Evolutionary conservation across 1,284 basidiomycete genomes (phyloP).

Genomic region (Sanghuangporus sanghuang): DNA sequence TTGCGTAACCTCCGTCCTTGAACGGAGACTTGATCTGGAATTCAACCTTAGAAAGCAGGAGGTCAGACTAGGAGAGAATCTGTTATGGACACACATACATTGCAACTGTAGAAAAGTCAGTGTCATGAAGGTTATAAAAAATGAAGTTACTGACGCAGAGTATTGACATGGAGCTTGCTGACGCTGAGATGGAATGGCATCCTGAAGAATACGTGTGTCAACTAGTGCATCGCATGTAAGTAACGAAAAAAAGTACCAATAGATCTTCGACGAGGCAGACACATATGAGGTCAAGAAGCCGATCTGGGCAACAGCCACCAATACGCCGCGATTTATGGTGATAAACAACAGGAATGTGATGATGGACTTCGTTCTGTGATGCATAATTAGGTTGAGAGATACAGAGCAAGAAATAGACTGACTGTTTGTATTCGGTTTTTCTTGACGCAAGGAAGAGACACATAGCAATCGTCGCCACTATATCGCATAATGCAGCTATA

Average conservation of each 20-base stretch:
- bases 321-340: conserved; percentile 13
- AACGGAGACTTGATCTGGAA: conserved; percentile 7
- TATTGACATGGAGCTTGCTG: conserved; percentile 18
- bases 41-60: conserved; percentile 6
- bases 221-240: background rate
- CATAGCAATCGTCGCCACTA: conserved; percentile 13
- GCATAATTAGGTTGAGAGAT: background rate
- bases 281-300: conserved; percentile 10
- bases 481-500: conserved; percentile 9
- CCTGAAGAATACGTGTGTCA: conserved; percentile 1
- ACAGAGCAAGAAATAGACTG: background rate
- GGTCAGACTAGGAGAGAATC: background rate
- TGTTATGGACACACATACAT: background rate
- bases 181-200: conserved; percentile 16
- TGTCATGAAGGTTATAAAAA: background rate
- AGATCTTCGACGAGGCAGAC: conserved; percentile 5
- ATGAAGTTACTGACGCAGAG: conserved; percentile 8
- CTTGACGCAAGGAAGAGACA: conserved; percentile 9
- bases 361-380: conserved; percentile 9
- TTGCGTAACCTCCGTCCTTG: conserved; percentile 5
- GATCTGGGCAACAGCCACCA: conserved; percentile 11
- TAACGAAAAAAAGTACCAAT: conserved; percentile 4
- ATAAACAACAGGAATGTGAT: conserved; percentile 7
- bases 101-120: conserved; percentile 6
- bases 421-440: conserved; percentile 9